phyloP scores from a whole-genome alignment of 441 rosid genomes.

The Adansonia rubrostipa region DNA sequence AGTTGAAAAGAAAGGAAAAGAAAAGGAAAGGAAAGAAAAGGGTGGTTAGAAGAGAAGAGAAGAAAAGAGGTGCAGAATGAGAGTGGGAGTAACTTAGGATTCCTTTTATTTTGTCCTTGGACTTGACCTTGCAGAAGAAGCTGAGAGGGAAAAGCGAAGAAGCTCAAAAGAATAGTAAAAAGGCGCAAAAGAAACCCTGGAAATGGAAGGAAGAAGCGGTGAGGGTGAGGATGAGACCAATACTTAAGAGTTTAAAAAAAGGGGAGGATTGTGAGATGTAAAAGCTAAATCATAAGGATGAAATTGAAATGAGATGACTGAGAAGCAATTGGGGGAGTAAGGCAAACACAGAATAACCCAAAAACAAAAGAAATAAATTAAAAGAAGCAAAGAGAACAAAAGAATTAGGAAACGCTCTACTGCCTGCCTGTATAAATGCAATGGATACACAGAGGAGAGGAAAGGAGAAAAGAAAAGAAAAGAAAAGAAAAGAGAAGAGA shows the following conservation, averaged over 20 bases:
- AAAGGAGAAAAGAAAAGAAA: not conserved
- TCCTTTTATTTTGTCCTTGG: not conserved
- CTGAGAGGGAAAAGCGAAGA: not conserved
- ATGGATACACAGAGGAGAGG: not conserved
- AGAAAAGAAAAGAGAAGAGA: not conserved
- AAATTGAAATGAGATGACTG: not conserved
- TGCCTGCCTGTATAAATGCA: not conserved
- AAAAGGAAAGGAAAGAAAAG: not conserved
- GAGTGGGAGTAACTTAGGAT: not conserved
- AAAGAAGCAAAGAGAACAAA: not conserved
- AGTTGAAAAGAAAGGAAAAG: slow-evolving; percentile 2
- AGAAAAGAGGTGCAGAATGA: no score
- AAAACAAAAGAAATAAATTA: not conserved
- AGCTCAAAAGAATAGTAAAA: not conserved
- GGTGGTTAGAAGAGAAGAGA: no score
- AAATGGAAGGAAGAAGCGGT: not conserved
- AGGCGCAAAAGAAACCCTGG: not conserved
- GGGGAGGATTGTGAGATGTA: not conserved
- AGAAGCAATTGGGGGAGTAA: not conserved
- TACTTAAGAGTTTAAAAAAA: not conserved
- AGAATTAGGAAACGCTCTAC: not conserved
- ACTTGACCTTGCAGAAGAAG: slow-evolving; percentile 12
- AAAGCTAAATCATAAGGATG: slow-evolving; percentile 2
- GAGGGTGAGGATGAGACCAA: not conserved
- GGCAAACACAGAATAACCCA: not conserved